Evolutionary conservation across 495 filamentous ascomycete genomes (phyloP), one percentile per base, ranked within the genome.

Genomic region (Hypoxylon intermedium): DNA sequence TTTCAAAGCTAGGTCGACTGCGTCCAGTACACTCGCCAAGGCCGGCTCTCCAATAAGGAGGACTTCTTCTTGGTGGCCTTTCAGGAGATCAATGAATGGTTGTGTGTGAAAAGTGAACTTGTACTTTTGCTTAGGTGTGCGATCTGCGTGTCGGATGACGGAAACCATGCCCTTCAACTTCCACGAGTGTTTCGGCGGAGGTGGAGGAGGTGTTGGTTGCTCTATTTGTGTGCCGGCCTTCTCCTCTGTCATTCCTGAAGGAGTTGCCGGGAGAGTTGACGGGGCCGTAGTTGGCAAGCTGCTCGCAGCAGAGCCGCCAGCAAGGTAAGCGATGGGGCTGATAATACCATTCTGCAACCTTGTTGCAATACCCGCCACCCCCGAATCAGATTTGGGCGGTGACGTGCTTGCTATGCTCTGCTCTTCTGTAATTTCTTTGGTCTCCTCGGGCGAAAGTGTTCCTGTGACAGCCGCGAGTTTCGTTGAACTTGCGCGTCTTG

Each of bases 61-160:
- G 6, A 98, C 93, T 65, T 98, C 94, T 77, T 98, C 93, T 65
- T 93, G 89, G 68, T 98, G 93, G 0, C 94, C 94, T 69, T 89
- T 93, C 36, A 98, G 81, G 5, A 98, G 80, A 54, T 96, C 90
- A 42, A 98, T 90, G 68, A 98, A 98, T 4, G 95, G 95, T 60
- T 92, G 89, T 6, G 89, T 95, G 72, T 98, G 95, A 67, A 98
- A 98, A 0, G 94, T 98, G 70, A 97, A 98, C 67, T 98, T 98
- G 78, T 96, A 96, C 68, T 98, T 98, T 65, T 98, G 94, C 72
- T 98, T 98, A 5, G 94, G 94, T 9, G 94, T 98, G 33, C 94
- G 88, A 75, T 98, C 94, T 2, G 95, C 94, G 71, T 98, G 94
- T 19, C 94, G 84, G 44, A 98, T 88, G 9, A 98, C 95, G 15